Base-by-base conservation (phyloP, 768 basidiomycete genomes). In the Naematelia aurantialba region DNA sequence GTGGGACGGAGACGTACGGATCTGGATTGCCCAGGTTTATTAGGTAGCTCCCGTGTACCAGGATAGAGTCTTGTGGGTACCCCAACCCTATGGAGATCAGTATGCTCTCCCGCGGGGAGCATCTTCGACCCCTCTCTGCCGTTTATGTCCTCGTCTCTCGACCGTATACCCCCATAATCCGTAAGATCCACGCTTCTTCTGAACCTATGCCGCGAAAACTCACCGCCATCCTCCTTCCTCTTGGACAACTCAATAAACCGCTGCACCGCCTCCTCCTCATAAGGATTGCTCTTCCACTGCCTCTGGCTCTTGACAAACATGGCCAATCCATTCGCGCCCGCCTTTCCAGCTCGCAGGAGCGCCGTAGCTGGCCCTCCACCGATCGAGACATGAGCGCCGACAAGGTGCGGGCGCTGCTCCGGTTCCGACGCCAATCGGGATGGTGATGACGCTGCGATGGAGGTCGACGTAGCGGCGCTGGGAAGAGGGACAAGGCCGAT, bases 21-120 rank as follows among this genome's bases (percentile, higher is more conserved):
- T 90, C 87, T 0, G 87, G 86, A 73, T 91, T 91, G 3, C 85
- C 90, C 1, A 91, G 81, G 69, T 92, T 92, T 50, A 91, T 82
- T 26, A 92, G 82, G 72, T 91, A 92, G 64, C 85, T 89, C 26
- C 89, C 89, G 63, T 92, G 91, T 0, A 89, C 89, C 1, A 93
- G 78, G 1, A 91, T 80, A 59, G 87, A 78, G n/a, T 79, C 77
- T 2, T 82, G 76, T 0, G 82, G 78, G 71, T 91, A 91, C 1
- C 83, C 83, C 59, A 85, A 82, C 26, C 73, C 76, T 77, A 55
- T 2, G n/a, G 10, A 39, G 24, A 26, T 47, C 45, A 54, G 45
- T 30, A 21, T 24, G 34, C 17, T 39, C 34, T 39, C 34, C 8
- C 17, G 8, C 22, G 24, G 13, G 22, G 17, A 26, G 49, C 46